These are phyloP conservation scores for Aegilops tauschii DNA, from an alignment of 176 grass and related monocot species.

Conservation along the genomic window DNA sequence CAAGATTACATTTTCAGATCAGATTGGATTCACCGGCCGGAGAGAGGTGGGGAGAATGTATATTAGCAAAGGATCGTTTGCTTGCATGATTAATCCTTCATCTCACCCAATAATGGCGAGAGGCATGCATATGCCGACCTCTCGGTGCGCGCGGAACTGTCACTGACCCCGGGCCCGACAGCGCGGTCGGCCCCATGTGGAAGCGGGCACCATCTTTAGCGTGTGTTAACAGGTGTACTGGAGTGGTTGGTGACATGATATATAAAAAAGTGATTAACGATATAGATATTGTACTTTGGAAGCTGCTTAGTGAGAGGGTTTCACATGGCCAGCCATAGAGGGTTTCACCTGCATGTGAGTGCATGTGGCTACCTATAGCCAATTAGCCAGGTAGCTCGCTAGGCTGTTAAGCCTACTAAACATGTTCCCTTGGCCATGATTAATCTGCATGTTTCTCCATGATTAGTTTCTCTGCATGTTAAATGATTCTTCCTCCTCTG, in stretches of 20 bases:
- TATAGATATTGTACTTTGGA: conserved; percentile 32
- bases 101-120: conserved; percentile 8
- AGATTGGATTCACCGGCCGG: background rate
- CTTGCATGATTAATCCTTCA: conserved; percentile 30
- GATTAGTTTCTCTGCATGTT: conserved; percentile 49
- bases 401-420: conserved; percentile 39
- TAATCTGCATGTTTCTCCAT: conserved; percentile 55
- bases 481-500: conserved; percentile 39
- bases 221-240: background rate
- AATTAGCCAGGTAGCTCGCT: background rate
- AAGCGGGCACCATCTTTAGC: background rate
- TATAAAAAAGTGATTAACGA: background rate
- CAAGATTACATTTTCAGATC: background rate
- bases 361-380: conserved; percentile 50
- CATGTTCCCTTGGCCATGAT: conserved; percentile 40
- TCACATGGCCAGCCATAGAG: conserved; percentile 55
- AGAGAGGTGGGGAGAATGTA: background rate
- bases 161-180: background rate
- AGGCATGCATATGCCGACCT: background rate
- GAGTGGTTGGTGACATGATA: background rate
- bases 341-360: conserved; percentile 43
- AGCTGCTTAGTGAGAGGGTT: conserved; percentile 73
- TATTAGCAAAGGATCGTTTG: background rate
- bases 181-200: background rate
- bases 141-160: background rate